phyloP scores from a whole-genome alignment of 495 filamentous ascomycete species.

The Corynascus novoguineensis region DNA sequence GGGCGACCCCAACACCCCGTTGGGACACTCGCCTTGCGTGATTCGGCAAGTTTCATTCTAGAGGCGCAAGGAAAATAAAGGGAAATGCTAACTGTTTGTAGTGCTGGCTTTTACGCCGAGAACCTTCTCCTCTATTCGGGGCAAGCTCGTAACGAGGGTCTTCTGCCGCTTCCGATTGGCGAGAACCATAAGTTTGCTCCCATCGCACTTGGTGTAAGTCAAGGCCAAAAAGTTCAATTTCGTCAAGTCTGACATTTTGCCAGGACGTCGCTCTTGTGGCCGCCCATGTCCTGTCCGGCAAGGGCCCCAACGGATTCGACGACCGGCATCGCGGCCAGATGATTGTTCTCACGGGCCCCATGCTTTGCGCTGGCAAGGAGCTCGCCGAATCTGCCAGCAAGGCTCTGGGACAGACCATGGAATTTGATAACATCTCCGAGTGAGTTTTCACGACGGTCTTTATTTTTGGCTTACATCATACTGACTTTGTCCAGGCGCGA shows the following conservation, averaged over 20 bases:
- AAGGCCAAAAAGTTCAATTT: not conserved
- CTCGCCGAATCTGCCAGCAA: slow-evolving; percentile 47
- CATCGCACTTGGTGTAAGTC: slow-evolving; percentile 43
- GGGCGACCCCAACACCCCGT: slow-evolving; percentile 36
- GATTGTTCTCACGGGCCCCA: slow-evolving; percentile 52
- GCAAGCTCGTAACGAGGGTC: slow-evolving; percentile 42
- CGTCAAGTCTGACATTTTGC: not conserved
- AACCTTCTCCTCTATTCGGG: slow-evolving; percentile 49
- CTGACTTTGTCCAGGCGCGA: slow-evolving; percentile 33
- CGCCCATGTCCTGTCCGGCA: slow-evolving; percentile 47
- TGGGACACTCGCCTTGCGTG: slow-evolving; percentile 46
- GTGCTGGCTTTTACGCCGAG: slow-evolving; percentile 53
- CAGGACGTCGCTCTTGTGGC: slow-evolving; percentile 49
- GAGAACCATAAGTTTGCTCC: slow-evolving; percentile 50
- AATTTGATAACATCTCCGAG: slow-evolving; percentile 52
- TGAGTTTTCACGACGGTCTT: slow-evolving; percentile 23
- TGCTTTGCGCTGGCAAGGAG: slow-evolving; percentile 48
- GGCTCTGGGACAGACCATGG: slow-evolving; percentile 43
- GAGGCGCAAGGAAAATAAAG: not conserved
- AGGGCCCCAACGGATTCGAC: slow-evolving; percentile 50
- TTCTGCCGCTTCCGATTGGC: slow-evolving; percentile 49
- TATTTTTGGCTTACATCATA: not conserved
- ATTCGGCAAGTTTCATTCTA: slow-evolving; percentile 39
- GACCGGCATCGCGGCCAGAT: slow-evolving; percentile 53
- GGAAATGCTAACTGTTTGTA: slow-evolving; percentile 7